Evolutionary conservation across 2,329 filamentous ascomycete species (phyloP).

Genomic region (Colletotrichum theobromicola): DNA sequence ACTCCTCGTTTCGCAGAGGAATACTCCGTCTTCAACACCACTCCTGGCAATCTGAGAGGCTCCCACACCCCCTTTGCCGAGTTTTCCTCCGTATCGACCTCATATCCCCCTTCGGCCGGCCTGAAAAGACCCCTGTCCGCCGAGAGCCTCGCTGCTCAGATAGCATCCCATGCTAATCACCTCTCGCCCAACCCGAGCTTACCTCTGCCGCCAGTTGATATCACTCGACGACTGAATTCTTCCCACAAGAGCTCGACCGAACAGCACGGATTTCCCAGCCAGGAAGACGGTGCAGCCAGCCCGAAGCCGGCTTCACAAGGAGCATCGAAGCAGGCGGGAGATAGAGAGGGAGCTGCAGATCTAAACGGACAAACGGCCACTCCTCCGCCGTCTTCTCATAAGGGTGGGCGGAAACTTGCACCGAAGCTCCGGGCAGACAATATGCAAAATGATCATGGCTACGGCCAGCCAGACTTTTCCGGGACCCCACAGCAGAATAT

Average conservation of each 20-base stretch:
- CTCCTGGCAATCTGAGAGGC: constrained; percentile 61
- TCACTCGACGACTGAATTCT: constrained; percentile 61
- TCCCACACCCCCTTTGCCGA: constrained; percentile 51
- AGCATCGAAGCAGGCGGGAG: constrained; percentile 51
- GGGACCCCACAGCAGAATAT: constrained; percentile 54
- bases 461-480: constrained; percentile 56
- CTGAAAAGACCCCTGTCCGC: constrained; percentile 59
- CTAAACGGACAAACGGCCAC: constrained; percentile 58
- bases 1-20: constrained; percentile 69
- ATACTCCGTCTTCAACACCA: constrained; percentile 70
- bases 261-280: constrained; percentile 32
- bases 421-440: constrained; percentile 49
- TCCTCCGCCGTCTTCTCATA: constrained; percentile 63
- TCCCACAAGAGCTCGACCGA: constrained; percentile 54
- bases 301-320: constrained; percentile 25
- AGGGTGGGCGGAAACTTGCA: constrained; percentile 60
- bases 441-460: constrained; percentile 65
- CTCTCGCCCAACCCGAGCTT: constrained; percentile 58
- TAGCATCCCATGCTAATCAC: constrained; percentile 68
- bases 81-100: constrained; percentile 40
- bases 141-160: constrained; percentile 53
- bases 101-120: constrained; percentile 37
- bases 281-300: constrained; percentile 32
- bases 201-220: constrained; percentile 64
- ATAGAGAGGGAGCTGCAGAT: constrained; percentile 43